phyloP scores from a whole-genome alignment of 345 rosid species.

The Iberis pinnata region DNA sequence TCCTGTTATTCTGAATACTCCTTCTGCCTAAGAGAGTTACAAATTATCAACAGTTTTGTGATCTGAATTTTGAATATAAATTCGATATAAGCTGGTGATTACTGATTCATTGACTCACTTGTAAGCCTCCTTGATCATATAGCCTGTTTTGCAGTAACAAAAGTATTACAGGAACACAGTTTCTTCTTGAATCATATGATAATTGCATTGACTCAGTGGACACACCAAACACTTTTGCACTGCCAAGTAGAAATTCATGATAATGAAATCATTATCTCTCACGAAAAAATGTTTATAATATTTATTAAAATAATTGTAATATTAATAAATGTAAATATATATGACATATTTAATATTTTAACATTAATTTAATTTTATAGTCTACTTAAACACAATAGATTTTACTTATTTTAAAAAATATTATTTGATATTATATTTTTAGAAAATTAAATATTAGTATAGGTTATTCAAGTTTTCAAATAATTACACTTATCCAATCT shows the following conservation, averaged over 20 bases:
- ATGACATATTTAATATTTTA: too few species aligned
- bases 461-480: too few species aligned
- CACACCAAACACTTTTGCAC: slow-evolving; percentile 91
- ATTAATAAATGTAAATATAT: too few species aligned
- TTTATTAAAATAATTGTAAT: too few species aligned
- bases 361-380: too few species aligned
- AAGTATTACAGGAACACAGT: slow-evolving; percentile 86
- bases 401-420: too few species aligned
- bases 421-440: too few species aligned
- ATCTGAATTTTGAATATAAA: too few species aligned
- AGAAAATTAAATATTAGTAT: too few species aligned
- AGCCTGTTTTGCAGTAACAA: slow-evolving; percentile 75
- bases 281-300: too few species aligned
- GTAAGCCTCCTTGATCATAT: slow-evolving; percentile 78
- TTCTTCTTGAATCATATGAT: slow-evolving; percentile 85
- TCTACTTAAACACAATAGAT: too few species aligned
- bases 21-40: slow-evolving; percentile 56
- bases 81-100: not conserved
- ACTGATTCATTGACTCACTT: slow-evolving; percentile 32
- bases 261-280: not conserved
- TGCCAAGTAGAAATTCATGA: slow-evolving; percentile 30
- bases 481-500: too few species aligned
- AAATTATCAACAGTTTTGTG: not conserved
- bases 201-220: slow-evolving; percentile 98
- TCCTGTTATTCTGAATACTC: slow-evolving; percentile 87